Base-by-base conservation (phyloP, 441 rosid genomes). In the Raphanus hybrid region DNA sequence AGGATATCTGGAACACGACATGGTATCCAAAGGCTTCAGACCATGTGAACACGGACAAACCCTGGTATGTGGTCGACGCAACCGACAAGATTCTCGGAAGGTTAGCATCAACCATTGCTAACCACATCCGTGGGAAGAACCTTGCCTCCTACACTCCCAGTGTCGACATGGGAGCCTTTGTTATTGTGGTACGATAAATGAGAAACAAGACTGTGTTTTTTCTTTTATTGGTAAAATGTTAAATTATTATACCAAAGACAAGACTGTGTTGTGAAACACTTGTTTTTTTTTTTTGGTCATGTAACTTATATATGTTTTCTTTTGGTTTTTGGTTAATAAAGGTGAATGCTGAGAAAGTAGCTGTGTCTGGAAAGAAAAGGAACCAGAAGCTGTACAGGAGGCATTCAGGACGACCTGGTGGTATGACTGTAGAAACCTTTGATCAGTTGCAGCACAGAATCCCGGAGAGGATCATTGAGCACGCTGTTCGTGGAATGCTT, bases 331-430 rank as follows among this genome's bases (percentile, higher is more conserved):
- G 43, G 10, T 4, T 4, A 2, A 8, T n/a, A 39, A 82, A 94
- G 98, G 99, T 95, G 69, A 95, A 95, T 74, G 99, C 99, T 71
- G 98, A 95, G 82, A 95, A 95, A 83, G 91, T 95, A 55, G 93
- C 94, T 52, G 99, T 95, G 34, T 90, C 97, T 80, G 98, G 99
- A 60, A 92, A 90, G 85, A 95, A 95, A 80, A 84, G 91, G 85
- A 90, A 90, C 77, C 98, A 95, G 73, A 95, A 92, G 86, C 86
- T 95, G 63, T 95, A 92, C 88, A 86, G 97, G 87, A 90, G 99
- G 82, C 99, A 94, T 86, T 94, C 99, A 68, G 99, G 99, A 78
- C 85, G 99, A 82, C 99, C 99, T 0, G 99, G 99, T 70, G 99
- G 99, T 74, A 90, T 92, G 99, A 95, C 73, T 67, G 92, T 90